Evolutionary conservation across 495 filamentous ascomycete genomes (phyloP).

Genomic region (Amorphotheca resinae): DNA sequence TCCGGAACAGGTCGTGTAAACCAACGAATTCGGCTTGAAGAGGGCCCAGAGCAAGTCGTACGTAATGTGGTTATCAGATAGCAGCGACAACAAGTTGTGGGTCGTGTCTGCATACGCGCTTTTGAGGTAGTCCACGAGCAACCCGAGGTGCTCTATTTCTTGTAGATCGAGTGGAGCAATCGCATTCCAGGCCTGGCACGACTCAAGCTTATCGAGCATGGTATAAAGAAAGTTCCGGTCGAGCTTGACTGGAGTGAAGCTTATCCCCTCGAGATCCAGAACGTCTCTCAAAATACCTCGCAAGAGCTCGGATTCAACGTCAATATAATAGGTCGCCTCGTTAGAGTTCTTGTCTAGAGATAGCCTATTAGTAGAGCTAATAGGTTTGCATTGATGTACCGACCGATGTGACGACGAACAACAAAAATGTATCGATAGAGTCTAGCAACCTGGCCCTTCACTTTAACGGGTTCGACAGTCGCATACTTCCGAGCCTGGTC

Average conservation of each 20-base stretch:
- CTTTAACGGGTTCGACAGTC: conserved; percentile 59
- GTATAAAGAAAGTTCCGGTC: conserved; percentile 25
- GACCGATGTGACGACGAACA: conserved; percentile 34
- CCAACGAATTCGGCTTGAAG: conserved; percentile 28
- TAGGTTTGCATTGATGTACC: neutral
- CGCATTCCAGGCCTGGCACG: conserved; percentile 1
- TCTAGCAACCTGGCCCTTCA: conserved; percentile 41
- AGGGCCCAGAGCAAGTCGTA: conserved; percentile 35
- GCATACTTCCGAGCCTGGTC: conserved; percentile 60
- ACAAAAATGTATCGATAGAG: conserved; percentile 77
- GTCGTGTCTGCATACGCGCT: conserved; percentile 24
- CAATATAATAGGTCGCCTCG: conserved; percentile 5
- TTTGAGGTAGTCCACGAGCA: conserved; percentile 30
- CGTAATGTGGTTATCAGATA: conserved; percentile 30
- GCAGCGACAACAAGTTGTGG: conserved; percentile 27
- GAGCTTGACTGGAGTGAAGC: conserved; percentile 20
- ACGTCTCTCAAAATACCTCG: conserved; percentile 15
- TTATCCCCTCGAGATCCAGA: conserved; percentile 10
- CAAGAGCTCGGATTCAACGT: conserved; percentile 12
- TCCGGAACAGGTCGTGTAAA: conserved; percentile 32
- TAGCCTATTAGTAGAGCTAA: neutral
- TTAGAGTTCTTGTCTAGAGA: conserved; percentile 8
- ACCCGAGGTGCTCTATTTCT: conserved; percentile 22
- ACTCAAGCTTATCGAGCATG: conserved; percentile 25
- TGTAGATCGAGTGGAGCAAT: conserved; percentile 1